phyloP scores from a whole-genome alignment of 768 basidiomycete genomes.

The Lactifluus subvellereus region DNA sequence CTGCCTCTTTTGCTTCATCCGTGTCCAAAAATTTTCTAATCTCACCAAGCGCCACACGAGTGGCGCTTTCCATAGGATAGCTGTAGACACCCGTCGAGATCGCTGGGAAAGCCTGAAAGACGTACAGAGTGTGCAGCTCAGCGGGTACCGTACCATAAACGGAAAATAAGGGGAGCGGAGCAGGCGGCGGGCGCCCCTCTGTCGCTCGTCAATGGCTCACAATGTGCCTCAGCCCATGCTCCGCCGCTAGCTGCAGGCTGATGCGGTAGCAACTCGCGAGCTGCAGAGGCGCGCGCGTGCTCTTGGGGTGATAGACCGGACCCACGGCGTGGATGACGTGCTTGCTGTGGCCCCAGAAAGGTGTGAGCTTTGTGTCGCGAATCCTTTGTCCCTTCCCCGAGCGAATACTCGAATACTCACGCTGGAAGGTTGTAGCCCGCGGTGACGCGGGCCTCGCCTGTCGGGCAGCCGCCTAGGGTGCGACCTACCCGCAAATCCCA shows the following conservation, averaged over 20 bases:
- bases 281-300: slow-evolving; percentile 44
- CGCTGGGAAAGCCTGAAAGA: slow-evolving; percentile 64
- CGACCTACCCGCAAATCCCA: slow-evolving; percentile 36
- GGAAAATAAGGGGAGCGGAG: background rate
- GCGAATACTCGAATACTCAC: slow-evolving; percentile 40
- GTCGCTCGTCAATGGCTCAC: slow-evolving; percentile 37
- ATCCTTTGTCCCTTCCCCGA: background rate
- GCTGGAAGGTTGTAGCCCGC: slow-evolving; percentile 69
- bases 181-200: background rate
- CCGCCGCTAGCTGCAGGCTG: slow-evolving; percentile 56
- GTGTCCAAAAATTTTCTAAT: slow-evolving; percentile 54
- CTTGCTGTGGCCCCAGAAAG: slow-evolving; percentile 37
- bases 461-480: slow-evolving; percentile 57
- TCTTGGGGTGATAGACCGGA: slow-evolving; percentile 50
- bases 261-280: slow-evolving; percentile 64
- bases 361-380: background rate
- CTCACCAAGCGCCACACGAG: slow-evolving; percentile 58
- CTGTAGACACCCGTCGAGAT: slow-evolving; percentile 77
- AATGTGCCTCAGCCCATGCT: slow-evolving; percentile 56
- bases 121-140: background rate
- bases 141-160: background rate
- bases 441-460: slow-evolving; percentile 76
- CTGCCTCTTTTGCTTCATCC: slow-evolving; percentile 38
- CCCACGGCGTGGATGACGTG: slow-evolving; percentile 81
- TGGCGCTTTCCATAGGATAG: slow-evolving; percentile 70